Percentiles rank a stretch among this genome's conserved stretches.
Conservation (phyloP, 2,329 filamentous ascomycete genomes). For the Sclerotinia glacialis region DNA sequence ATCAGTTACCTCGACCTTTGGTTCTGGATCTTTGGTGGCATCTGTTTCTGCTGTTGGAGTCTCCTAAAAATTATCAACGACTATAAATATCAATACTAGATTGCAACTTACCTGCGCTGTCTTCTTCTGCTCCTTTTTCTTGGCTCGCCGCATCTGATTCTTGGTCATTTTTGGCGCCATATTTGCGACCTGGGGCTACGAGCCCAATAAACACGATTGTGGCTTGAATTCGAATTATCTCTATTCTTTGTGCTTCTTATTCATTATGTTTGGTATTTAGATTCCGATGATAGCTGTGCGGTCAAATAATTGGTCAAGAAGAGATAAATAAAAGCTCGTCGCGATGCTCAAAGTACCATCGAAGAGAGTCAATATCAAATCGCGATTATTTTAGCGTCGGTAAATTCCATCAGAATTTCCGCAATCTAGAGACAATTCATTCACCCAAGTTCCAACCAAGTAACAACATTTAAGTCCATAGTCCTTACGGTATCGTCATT, state of each 20-base stretch:
- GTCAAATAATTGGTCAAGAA: background rate
- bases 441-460: background rate
- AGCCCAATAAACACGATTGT: slow-evolving; percentile 21
- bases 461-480: slow-evolving; percentile 1
- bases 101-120: slow-evolving; percentile 50
- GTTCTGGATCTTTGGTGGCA: slow-evolving; percentile 40
- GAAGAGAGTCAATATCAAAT: slow-evolving; percentile 27
- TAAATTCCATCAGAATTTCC: slow-evolving; percentile 20
- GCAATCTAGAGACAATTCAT: slow-evolving; percentile 4
- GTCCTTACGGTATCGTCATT: slow-evolving; percentile 2
- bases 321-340: background rate
- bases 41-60: slow-evolving; percentile 36
- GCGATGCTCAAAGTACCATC: background rate
- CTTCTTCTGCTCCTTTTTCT: slow-evolving; percentile 90
- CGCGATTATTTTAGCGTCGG: slow-evolving; percentile 31
- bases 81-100: background rate
- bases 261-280: background rate
- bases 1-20: slow-evolving; percentile 21
- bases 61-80: slow-evolving; percentile 36
- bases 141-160: slow-evolving; percentile 87
- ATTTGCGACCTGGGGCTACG: slow-evolving; percentile 39
- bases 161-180: slow-evolving; percentile 81
- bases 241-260: background rate
- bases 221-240: background rate
- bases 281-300: background rate